Conservation (phyloP, 306 rosid genomes). For the Quercus bicolor region DNA sequence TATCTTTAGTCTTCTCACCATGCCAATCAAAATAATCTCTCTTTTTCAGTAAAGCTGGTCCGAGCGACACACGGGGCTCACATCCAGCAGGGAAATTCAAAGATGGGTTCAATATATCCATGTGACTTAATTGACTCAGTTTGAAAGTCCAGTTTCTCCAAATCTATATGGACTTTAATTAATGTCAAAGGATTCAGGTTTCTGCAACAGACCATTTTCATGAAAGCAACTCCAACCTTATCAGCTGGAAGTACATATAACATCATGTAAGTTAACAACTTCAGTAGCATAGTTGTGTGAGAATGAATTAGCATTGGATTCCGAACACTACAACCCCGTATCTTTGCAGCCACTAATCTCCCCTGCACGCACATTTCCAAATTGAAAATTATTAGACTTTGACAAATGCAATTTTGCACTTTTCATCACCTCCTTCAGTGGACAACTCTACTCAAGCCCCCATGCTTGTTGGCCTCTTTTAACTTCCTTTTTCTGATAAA, state of each 20-base stretch:
- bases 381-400: constrained; percentile 36
- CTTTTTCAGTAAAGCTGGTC: constrained; percentile 66
- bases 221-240: constrained; percentile 39
- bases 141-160: constrained; percentile 33
- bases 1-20: constrained; percentile 40
- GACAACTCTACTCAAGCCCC: constrained; percentile 40
- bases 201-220: constrained; percentile 32
- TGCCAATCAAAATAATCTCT: constrained; percentile 42
- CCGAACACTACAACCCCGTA: constrained; percentile 25
- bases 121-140: constrained; percentile 20
- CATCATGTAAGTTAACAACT: constrained; percentile 16
- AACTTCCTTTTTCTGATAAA: constrained; percentile 44
- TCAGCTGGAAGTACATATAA: constrained; percentile 26
- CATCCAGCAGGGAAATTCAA: constrained; percentile 88
- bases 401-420: constrained; percentile 43
- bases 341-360: constrained; percentile 53
- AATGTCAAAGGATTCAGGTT: constrained; percentile 34
- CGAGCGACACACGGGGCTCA: constrained; percentile 93
- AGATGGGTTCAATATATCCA: constrained; percentile 38
- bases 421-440: constrained; percentile 26
- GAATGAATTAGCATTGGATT: constrained; percentile 23
- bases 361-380: constrained; percentile 39
- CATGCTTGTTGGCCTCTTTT: constrained; percentile 45
- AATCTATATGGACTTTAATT: constrained; percentile 28
- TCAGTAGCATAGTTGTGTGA: constrained; percentile 25